phyloP scores from a whole-genome alignment of 805 yeast genomes.

The Lachancea nothofagi region DNA sequence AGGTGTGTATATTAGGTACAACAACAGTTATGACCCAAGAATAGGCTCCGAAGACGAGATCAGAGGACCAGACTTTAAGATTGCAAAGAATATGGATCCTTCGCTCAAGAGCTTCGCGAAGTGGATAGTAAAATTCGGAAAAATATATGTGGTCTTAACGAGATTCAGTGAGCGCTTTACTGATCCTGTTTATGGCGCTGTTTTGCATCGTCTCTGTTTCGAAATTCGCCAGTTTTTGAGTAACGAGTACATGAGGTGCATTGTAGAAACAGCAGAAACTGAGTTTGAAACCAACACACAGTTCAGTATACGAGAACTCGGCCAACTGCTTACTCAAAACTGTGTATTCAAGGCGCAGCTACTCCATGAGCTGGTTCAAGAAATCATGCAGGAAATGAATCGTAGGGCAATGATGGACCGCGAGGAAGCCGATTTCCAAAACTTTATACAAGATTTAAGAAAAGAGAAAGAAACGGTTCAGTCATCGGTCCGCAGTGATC shows the following conservation, averaged over 20 bases:
- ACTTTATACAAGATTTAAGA: conserved; percentile 39
- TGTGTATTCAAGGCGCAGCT: conserved; percentile 39
- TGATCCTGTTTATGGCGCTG: conserved; percentile 57
- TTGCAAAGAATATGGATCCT: conserved; percentile 67
- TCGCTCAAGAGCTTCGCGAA: conserved; percentile 66
- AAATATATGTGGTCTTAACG: conserved; percentile 51
- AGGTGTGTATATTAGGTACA: conserved; percentile 69
- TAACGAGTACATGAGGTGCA: conserved; percentile 31
- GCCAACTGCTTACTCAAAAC: conserved; percentile 41
- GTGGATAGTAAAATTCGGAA: conserved; percentile 56
- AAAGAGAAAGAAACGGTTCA: conserved; percentile 22
- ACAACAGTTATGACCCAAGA: conserved; percentile 51
- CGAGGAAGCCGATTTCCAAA: conserved; percentile 36
- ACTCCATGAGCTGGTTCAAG: conserved; percentile 50
- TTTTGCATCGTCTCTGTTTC: conserved; percentile 66
- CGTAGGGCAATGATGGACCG: conserved; percentile 34
- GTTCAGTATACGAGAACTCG: conserved; percentile 57
- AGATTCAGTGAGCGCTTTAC: conserved; percentile 57
- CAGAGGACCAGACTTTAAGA: conserved; percentile 59
- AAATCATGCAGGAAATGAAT: conserved; percentile 44
- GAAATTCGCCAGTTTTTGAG: conserved; percentile 46
- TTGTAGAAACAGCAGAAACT: conserved; percentile 45
- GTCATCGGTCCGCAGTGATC: conserved; percentile 19
- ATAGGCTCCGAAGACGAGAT: conserved; percentile 10
- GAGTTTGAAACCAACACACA: conserved; percentile 43